These are phyloP conservation scores for Pythium brassicae DNA, from an alignment of 352 stramenopile species.

Conservation along the genomic window DNA sequence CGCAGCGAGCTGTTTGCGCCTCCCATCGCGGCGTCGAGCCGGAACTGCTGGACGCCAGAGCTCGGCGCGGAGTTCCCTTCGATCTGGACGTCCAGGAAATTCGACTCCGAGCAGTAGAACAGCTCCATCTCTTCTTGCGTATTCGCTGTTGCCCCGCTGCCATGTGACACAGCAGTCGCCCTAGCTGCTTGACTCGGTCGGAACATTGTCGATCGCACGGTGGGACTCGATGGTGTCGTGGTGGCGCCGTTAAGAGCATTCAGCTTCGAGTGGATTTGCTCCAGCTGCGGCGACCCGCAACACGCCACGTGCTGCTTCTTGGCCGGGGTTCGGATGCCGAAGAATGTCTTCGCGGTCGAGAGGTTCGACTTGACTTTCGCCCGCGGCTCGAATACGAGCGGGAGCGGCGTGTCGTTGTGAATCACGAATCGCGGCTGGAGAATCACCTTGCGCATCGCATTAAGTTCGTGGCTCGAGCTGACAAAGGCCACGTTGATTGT, in stretches of 20 bases:
- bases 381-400: conserved; percentile 49
- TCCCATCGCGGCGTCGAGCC: conserved; percentile 41
- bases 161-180: neutral
- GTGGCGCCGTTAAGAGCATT: conserved; percentile 50
- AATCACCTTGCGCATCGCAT: conserved; percentile 47
- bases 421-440: conserved; percentile 67
- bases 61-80: conserved; percentile 47
- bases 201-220: conserved; percentile 15
- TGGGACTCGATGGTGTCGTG: conserved; percentile 21
- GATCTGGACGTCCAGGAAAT: conserved; percentile 56
- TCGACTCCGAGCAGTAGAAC: conserved; percentile 73
- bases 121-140: conserved; percentile 36
- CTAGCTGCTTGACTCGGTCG: conserved; percentile 7
- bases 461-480: conserved; percentile 36
- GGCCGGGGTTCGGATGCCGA: conserved; percentile 34
- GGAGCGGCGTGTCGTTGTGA: conserved; percentile 49
- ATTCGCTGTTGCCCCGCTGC: neutral
- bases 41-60: conserved; percentile 58
- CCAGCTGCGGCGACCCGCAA: conserved; percentile 53
- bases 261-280: conserved; percentile 71
- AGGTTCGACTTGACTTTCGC: conserved; percentile 47
- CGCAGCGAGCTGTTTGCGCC: conserved; percentile 64
- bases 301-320: conserved; percentile 49
- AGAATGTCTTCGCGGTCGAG: conserved; percentile 60
- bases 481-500: conserved; percentile 66